Evolutionary conservation across 139 green algal genomes (phyloP).

Genomic region (Volvox reticuliferus): DNA sequence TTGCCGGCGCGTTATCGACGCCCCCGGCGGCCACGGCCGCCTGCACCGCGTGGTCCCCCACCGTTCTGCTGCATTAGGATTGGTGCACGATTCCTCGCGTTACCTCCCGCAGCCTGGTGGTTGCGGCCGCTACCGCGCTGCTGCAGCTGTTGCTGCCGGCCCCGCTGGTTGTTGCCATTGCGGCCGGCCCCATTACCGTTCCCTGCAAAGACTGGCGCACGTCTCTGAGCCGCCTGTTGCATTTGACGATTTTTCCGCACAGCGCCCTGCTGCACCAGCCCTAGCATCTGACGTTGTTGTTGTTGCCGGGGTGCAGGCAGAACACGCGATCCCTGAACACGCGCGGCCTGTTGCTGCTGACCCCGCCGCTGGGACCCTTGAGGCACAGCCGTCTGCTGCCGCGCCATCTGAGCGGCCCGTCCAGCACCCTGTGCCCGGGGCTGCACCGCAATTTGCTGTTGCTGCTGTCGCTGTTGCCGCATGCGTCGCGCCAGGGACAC

Average conservation of each 20-base stretch:
- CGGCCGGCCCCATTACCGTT: background rate
- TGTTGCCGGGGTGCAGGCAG: background rate
- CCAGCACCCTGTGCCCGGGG: background rate
- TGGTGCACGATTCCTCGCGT: constrained; percentile 4
- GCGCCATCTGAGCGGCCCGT: constrained; percentile 24
- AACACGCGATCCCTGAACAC: constrained; percentile 2
- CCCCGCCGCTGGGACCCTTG: background rate
- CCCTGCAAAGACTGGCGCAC: constrained; percentile 8
- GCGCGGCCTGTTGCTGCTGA: constrained; percentile 31
- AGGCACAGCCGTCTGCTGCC: background rate
- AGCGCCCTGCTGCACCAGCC: constrained; percentile 23
- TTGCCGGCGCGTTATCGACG: background rate
- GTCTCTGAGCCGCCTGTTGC: constrained; percentile 14
- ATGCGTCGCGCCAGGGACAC: constrained; percentile 12
- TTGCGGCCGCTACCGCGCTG: background rate
- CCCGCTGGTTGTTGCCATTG: constrained; percentile 1
- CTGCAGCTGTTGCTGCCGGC: constrained; percentile 17
- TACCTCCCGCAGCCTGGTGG: background rate
- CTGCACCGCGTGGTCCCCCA: background rate
- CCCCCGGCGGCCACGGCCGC: background rate
- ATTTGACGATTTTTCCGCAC: constrained; percentile 27
- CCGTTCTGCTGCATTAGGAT: background rate
- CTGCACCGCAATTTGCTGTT: background rate
- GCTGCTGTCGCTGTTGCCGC: constrained; percentile 30
- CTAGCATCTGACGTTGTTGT: constrained; percentile 29